Base-by-base conservation (phyloP, 2,329 filamentous ascomycete species). In the Fusarium coicis region DNA sequence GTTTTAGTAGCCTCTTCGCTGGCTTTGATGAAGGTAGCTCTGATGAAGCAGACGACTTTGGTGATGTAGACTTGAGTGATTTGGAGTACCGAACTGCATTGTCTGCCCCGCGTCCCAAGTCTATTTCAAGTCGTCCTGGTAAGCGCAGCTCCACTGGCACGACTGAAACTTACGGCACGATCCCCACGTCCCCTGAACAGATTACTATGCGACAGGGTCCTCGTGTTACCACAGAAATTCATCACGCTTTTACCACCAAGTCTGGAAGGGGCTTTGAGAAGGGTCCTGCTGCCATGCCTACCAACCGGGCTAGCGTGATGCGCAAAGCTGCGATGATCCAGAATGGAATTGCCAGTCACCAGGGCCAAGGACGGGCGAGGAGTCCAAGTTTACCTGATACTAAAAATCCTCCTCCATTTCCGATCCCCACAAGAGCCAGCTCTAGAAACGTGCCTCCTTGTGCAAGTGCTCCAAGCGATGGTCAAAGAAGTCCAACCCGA, bases 351-450 rank as follows among this genome's bases (percentile, higher is more conserved):
- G 89, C 89, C 32, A 91, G 90, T 16, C 93, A 96, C 74, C 87
- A 88, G 66, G 84, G 86, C 73, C 87, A 88, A 67, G 84, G 86
- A 52, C 88, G 90, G 40, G 86, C 91, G 15, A 85, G 89, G 68
- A 94, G 90, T 78, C 91, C 92, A 53, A 94, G 87, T 79, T 82
- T 90, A 59, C 87, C 85, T 55, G 94, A 90, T 68, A 68, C 84
- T 61, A 84, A 81, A 36, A 86, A 90, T 58, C 95, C 96, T 34
- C 95, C 96, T 32, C 96, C 96, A 1, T 98, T 97, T 84, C 95
- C 96, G 0, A 97, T 99, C 11, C 96, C 96, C 0, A 92, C 92
- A 7, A 88, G 96, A 63, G 93, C 94, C 36, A 98, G 96, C 82
- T 99, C 95, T 10, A 90, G 95, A 67, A 91, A 92, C 77, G 88